Evolutionary conservation across 2,329 filamentous ascomycete species (phyloP), one percentile per base, ranked within the genome.

Genomic region (Aspergillus sclerotialis): DNA sequence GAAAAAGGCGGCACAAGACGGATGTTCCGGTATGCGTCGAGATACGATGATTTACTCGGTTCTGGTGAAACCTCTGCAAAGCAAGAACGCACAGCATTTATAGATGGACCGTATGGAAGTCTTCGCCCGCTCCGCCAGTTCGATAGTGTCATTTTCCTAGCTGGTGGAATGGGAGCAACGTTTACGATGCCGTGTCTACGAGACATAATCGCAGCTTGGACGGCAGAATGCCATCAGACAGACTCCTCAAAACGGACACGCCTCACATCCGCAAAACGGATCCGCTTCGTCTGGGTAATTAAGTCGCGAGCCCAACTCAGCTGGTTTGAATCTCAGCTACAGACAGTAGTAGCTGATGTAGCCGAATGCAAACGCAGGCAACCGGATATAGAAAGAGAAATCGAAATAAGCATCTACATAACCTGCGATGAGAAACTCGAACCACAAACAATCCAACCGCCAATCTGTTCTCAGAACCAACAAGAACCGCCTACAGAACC

Each of bases 281-380:
- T 78, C 18, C 68, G 68, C 1, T 76, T 76, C 40, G 59, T 76
- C 7, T 80, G 76, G 76, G 69, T 77, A 5, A 65, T 79, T 35
- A 78, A 74, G 47, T 67, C 68, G n/a, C 63, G 61, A 4, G 60
- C 62, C 1, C 69, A 75, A 30, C 49, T 76, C 3, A 60, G 54
- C 10, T 78, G 74, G 69, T 75, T 79, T 39, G 56, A 64, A 2
- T 46, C 56, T 3, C 68, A 77, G 44, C 58, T 80, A 2, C 62
- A 66, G 1, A 50, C 60, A 7, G 61, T 70, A 3, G 46, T 65
- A 10, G 45, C 55, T 3, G 67, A 74, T 28, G 61, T 70, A 23
- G 49, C 65, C 15, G 42, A 40, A 13, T 58, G 38, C 51, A 63
- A 38, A 44, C 55, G 27, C 32, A 51, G 35, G 26, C 50, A 43